Evolutionary conservation across 2,329 filamentous ascomycete species (phyloP).

Genomic region (Diaporthe longicolla): DNA sequence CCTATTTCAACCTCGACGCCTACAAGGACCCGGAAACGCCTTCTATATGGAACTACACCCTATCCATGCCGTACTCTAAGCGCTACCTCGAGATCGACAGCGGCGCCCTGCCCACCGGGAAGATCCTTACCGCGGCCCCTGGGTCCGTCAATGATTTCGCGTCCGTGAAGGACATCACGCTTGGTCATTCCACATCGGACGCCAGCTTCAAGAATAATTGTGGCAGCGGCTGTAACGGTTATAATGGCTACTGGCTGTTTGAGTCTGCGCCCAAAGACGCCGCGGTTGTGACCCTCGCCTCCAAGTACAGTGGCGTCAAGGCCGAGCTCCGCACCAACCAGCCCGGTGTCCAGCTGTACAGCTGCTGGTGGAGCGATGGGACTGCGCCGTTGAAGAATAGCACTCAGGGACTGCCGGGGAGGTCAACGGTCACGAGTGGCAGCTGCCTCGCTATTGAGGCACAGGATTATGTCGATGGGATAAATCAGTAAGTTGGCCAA

Average conservation of each 20-base stretch:
- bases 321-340: conserved; percentile 80
- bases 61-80: conserved; percentile 73
- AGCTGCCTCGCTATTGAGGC: conserved; percentile 83
- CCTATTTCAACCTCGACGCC: conserved; percentile 78
- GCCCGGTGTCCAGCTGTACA: conserved; percentile 79
- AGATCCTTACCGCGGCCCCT: conserved; percentile 68
- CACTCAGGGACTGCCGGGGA: conserved; percentile 63
- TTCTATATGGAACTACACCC: conserved; percentile 72
- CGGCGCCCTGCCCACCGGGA: conserved; percentile 71
- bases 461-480: conserved; percentile 82
- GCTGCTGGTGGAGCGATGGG: conserved; percentile 71
- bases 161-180: conserved; percentile 68
- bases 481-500: conserved; percentile 71
- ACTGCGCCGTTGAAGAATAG: conserved; percentile 66
- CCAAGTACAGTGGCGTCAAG: conserved; percentile 76
- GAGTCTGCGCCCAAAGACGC: conserved; percentile 57
- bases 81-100: conserved; percentile 70
- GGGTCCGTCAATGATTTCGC: conserved; percentile 77
- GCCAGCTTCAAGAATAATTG: conserved; percentile 74
- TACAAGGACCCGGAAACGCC: conserved; percentile 70
- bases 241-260: conserved; percentile 73
- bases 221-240: conserved; percentile 76
- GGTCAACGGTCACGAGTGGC: conserved; percentile 57
- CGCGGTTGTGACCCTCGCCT: conserved; percentile 69
- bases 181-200: conserved; percentile 72